Evolutionary conservation across 306 rosid species (phyloP), one percentile per base, ranked within the genome.

Genomic region (Medicago ruthenica): DNA sequence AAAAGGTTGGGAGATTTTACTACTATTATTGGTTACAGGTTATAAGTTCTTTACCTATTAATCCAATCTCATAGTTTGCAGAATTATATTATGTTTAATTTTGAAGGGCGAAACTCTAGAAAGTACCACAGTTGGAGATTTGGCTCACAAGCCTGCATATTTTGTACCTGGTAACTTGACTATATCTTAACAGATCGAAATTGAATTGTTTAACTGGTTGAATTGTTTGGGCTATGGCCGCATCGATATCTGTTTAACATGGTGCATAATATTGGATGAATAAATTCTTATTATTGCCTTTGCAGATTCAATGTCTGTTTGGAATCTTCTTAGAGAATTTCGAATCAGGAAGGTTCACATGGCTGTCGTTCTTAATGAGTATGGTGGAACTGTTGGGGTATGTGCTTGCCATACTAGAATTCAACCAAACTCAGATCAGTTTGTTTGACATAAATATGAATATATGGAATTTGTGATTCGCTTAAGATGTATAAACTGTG

Each of bases 301-400:
- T 92, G 85, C 91, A 96, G 98, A 96, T 96, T 92, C 98, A 74
- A 96, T 96, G 99, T 96, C 94, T 27, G 98, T 96, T 61, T 96
- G 99, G 99, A 92, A 96, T 89, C 99, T 96, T 88, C 98, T 96
- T 69, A 87, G 99, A 81, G 99, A 96, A 88, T 96, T 96, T 61
- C 91, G 98, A 80, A 92, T 96, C 83, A 87, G 97, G 82, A 92
- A 96, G 79, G 99, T 96, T 84, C 99, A 96, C 98, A 96, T 96
- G 98, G 98, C 99, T 20, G 97, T 96, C 61, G 98, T 96, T 78
- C 97, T 90, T 73, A 96, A 96, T 1, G 99, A 96, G 87, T 96
- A 96, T 36, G 99, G 99, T 66, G 99, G 99, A 83, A 96, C 99
- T 82, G 89, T 96, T 39, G 99, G 99, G 80, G 99, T 96, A 88